These are phyloP conservation scores for Penicillium sp. DNA, from an alignment of 2,329 filamentous ascomycete genomes.

Conservation along the genomic window DNA sequence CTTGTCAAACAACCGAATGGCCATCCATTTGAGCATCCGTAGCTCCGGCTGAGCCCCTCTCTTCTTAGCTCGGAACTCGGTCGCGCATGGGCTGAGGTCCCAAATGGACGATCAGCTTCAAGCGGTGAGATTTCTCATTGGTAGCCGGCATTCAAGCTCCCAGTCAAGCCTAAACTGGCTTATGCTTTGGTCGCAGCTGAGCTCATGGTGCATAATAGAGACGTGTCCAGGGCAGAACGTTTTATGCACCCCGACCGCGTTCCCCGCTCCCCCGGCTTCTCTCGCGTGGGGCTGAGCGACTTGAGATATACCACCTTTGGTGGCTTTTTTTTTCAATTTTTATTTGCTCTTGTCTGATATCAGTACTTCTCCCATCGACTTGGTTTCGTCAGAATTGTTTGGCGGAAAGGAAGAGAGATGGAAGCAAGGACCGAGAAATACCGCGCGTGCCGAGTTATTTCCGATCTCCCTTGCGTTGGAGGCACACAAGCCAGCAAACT, in stretches of 20 bases:
- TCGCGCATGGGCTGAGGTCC: background rate
- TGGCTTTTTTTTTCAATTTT: no score
- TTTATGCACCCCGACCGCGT: background rate
- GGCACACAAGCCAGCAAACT: background rate
- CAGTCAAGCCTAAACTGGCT: background rate
- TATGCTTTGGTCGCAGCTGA: background rate
- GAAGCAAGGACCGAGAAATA: background rate
- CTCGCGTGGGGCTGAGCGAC: background rate
- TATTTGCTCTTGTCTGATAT: background rate
- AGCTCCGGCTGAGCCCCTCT: slow-evolving; percentile 1
- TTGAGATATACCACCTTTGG: no score
- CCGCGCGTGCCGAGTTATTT: background rate
- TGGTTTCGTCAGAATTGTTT: background rate
- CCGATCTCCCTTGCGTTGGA: background rate
- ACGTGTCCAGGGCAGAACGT: background rate
- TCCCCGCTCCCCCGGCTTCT: background rate
- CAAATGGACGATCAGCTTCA: background rate
- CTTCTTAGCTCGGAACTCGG: slow-evolving; percentile 16
- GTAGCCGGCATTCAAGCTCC: background rate
- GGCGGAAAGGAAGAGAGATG: background rate
- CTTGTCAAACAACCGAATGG: background rate
- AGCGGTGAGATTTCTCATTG: background rate
- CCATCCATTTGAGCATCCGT: background rate
- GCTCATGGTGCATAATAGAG: background rate
- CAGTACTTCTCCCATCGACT: background rate